Conservation (phyloP, 208 protist genomes). For the Naegleria gruberi region DNA sequence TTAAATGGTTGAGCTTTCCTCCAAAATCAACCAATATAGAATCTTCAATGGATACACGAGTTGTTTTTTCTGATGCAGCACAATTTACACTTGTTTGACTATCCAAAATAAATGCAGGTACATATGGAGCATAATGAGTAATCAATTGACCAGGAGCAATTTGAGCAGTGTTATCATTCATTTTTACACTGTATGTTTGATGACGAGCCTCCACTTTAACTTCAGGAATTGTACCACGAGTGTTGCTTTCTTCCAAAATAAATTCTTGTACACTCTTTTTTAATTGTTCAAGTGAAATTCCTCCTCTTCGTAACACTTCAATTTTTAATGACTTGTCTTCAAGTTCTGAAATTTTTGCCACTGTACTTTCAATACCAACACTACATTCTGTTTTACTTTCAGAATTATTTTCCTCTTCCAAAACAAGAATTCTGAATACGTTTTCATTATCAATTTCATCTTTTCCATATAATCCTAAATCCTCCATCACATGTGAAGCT, state of each 20-base stretch:
- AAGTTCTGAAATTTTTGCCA: constrained; percentile 40
- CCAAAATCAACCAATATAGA: background rate
- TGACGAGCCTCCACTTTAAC: background rate
- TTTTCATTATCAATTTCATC: constrained; percentile 70
- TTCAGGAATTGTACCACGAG: background rate
- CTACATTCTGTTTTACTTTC: constrained; percentile 37
- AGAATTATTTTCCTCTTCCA: background rate
- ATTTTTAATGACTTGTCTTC: background rate
- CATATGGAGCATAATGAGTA: constrained; percentile 20
- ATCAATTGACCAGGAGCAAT: constrained; percentile 1
- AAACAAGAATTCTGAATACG: constrained; percentile 37
- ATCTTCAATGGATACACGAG: background rate
- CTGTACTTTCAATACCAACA: constrained; percentile 82
- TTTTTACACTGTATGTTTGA: background rate
- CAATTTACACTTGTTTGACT: background rate
- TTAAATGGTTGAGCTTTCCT: background rate
- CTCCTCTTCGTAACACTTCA: constrained; percentile 12
- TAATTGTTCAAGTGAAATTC: constrained; percentile 23
- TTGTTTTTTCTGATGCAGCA: background rate
- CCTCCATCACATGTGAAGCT: constrained; percentile 71
- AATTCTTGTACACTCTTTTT: background rate
- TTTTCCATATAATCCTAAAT: constrained; percentile 65
- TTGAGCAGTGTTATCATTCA: background rate
- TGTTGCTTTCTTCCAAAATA: background rate
- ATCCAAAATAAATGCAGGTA: background rate